Conservation (phyloP, 352 stramenopile genomes). For the Globisporangium nodosum region DNA sequence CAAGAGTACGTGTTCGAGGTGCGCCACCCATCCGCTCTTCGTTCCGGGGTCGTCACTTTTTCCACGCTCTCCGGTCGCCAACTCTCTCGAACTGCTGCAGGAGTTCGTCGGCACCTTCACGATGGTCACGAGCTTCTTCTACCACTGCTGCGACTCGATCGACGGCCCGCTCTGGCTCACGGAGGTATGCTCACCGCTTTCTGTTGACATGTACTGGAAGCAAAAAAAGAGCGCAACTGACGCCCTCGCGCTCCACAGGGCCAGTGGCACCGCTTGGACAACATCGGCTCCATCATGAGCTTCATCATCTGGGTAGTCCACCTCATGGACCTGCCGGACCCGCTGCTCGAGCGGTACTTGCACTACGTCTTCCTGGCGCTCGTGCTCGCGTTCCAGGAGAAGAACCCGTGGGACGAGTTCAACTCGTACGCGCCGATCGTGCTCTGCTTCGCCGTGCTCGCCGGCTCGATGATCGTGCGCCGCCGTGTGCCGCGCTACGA, state of each 20-base stretch:
- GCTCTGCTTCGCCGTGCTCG: conserved; percentile 33
- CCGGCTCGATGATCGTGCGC: conserved; percentile 34
- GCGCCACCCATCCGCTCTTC: neutral
- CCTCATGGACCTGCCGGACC: conserved; percentile 58
- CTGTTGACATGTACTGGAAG: no score
- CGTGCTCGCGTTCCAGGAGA: conserved; percentile 69
- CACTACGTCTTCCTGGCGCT: conserved; percentile 64
- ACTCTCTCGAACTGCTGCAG: conserved; percentile 15
- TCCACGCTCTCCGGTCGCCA: neutral
- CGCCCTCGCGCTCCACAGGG: conserved; percentile 18
- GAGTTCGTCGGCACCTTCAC: conserved; percentile 75
- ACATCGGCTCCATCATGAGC: conserved; percentile 82
- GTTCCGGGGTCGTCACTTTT: no score
- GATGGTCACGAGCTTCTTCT: conserved; percentile 75
- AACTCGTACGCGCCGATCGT: conserved; percentile 50
- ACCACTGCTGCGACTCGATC: conserved; percentile 76
- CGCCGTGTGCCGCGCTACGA: conserved; percentile 48
- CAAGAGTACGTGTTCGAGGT: conserved; percentile 74
- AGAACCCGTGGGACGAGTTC: conserved; percentile 68
- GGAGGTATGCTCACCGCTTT: conserved; percentile 23
- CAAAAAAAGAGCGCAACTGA: no score
- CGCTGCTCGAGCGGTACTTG: conserved; percentile 39
- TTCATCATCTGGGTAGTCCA: conserved; percentile 73
- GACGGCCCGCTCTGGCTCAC: conserved; percentile 69
- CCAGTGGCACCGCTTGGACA: conserved; percentile 78